These are phyloP conservation scores for Tolypocladium sp. DNA, from an alignment of 2,329 filamentous ascomycete genomes.

Conservation along the genomic window DNA sequence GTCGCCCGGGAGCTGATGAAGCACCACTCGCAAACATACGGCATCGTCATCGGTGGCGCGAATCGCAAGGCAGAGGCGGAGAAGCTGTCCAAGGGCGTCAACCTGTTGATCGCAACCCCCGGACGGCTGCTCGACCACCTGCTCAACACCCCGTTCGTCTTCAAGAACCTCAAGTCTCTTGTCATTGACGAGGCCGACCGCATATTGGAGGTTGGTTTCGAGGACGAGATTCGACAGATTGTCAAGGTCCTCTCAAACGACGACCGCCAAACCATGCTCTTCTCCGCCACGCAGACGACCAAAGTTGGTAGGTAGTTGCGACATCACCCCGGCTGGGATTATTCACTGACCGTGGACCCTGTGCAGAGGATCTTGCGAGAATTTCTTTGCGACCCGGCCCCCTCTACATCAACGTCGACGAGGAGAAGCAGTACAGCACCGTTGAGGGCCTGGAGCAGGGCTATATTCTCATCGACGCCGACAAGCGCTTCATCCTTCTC, in stretches of 20 bases:
- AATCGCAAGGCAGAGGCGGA: slow-evolving; percentile 86
- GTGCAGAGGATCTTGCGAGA: slow-evolving; percentile 73
- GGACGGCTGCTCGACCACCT: slow-evolving; percentile 89
- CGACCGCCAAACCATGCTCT: slow-evolving; percentile 91
- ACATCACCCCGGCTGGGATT: neutral
- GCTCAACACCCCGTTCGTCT: slow-evolving; percentile 83
- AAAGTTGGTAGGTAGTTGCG: slow-evolving; percentile 52
- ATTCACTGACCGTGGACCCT: neutral
- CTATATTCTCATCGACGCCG: slow-evolving; percentile 86
- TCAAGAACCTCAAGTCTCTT: slow-evolving; percentile 86
- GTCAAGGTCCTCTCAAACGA: slow-evolving; percentile 87
- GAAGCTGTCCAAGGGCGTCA: slow-evolving; percentile 90
- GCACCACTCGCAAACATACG: slow-evolving; percentile 87
- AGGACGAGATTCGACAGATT: slow-evolving; percentile 96
- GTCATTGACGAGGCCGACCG: slow-evolving; percentile 96
- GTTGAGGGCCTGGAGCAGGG: slow-evolving; percentile 93
- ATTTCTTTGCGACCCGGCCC: slow-evolving; percentile 88
- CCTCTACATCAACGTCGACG: slow-evolving; percentile 94
- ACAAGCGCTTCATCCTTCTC: slow-evolving; percentile 86
- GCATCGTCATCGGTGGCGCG: slow-evolving; percentile 92
- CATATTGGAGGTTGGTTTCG: slow-evolving; percentile 94
- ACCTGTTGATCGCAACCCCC: slow-evolving; percentile 87
- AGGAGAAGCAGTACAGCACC: slow-evolving; percentile 80
- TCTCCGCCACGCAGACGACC: slow-evolving; percentile 95
- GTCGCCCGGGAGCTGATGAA: slow-evolving; percentile 90